Base-by-base conservation (phyloP, 345 rosid genomes). In the Cardamine resedifolia region DNA sequence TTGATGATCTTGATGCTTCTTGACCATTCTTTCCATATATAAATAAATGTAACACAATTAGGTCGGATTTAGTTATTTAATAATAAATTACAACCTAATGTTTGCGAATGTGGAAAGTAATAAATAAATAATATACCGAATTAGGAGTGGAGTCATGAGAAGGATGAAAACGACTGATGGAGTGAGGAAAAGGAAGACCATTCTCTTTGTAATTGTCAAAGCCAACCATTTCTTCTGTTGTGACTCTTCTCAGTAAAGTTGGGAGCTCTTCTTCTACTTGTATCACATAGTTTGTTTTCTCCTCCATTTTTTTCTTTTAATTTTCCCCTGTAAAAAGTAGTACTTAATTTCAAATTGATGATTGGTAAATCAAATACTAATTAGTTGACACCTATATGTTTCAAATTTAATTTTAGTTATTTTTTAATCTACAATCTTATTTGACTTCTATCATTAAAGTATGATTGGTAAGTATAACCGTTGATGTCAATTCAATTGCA, bases 141-240 rank as follows among this genome's bases (percentile, higher is more conserved):
- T 45, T 6, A n/a, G 58, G 15, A 48, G 77, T 50, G 58, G 81
- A 72, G 60, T 47, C 59, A 73, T 72, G 77, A 34, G 65, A 73
- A 60, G 81, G 81, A 60, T 78, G 81, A 73, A 78, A 78, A 26
- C 77, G 81, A 68, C 70, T 78, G 34, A 27, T 6, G 38, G 1
- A 16, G 47, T 73, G 66, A 53, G 50, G 58, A 57, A 45, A 61
- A 27, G 39, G 53, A 51, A 14, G 60, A 47, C 21, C 30, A 47
- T 27, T 67, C 7, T 67, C 70, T 26, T 55, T 68, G 58, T 68
- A 6, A 56, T 57, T 73, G 58, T 86, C 91, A 33, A 87, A 90
- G 43, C 88, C 87, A 14, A 70, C 50, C 70, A 85, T 72, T 47
- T 82, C 85, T 59, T 82, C 84, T 4, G 87, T 71, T 26, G 88